Conservation (phyloP, 176 grass and related monocot genomes). For the Triticum monococcum region DNA sequence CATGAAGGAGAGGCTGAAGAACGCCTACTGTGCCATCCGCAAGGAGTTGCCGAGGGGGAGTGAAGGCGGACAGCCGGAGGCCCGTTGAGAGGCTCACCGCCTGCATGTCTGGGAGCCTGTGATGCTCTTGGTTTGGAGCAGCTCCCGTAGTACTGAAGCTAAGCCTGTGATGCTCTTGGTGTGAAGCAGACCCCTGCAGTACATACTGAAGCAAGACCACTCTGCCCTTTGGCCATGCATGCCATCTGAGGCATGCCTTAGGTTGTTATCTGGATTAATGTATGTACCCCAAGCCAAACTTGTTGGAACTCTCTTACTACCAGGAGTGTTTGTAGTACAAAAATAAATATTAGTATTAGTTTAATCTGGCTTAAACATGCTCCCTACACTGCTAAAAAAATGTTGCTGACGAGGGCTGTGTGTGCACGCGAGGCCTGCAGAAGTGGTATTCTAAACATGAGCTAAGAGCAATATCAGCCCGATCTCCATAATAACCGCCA, state of each 20-base stretch:
- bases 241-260: no score
- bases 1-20: not conserved
- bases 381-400: no score
- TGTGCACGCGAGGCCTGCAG: not conserved
- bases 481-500: no score
- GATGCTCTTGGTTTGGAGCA: not conserved
- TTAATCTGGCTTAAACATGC: no score
- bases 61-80: conserved; percentile 25
- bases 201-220: not conserved
- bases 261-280: no score
- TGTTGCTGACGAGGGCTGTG: not conserved
- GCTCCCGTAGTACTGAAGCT: no score
- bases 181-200: not conserved
- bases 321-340: no score
- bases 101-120: conserved; percentile 59
- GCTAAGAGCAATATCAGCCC: no score
- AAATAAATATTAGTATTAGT: no score
- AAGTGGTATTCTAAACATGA: not conserved
- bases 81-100: conserved; percentile 55
- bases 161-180: not conserved
- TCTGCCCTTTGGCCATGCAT: not conserved
- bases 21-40: not conserved
- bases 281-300: not conserved
- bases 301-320: not conserved
- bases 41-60: conserved; percentile 2